Conservation (phyloP, 2,329 filamentous ascomycete genomes). For the Fusarium torulosum region DNA sequence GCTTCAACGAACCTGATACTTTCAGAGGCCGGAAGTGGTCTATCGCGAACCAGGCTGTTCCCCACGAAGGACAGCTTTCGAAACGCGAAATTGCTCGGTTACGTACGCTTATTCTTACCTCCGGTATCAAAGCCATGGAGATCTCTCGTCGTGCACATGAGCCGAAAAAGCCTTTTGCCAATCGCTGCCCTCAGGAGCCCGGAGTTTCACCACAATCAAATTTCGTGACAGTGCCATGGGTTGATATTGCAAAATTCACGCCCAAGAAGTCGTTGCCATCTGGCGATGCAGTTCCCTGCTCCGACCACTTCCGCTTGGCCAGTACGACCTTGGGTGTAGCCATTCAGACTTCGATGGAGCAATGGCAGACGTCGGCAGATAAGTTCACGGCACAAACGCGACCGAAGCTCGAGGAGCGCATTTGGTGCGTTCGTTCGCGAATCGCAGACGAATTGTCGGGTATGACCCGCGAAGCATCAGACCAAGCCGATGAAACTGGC, state of each 20-base stretch:
- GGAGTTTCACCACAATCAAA: conserved; percentile 43
- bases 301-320: conserved; percentile 64
- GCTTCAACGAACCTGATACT: conserved; percentile 42
- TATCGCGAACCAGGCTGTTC: conserved; percentile 59
- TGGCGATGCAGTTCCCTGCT: conserved; percentile 55
- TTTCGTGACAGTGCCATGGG: conserved; percentile 53
- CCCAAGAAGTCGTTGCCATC: conserved; percentile 52
- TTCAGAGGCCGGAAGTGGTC: conserved; percentile 62
- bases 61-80: conserved; percentile 59
- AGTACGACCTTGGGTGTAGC: conserved; percentile 64
- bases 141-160: conserved; percentile 75
- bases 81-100: conserved; percentile 85
- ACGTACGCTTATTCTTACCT: conserved; percentile 80
- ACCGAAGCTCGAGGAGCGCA: conserved; percentile 63
- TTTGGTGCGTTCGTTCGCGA: conserved; percentile 61
- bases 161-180: conserved; percentile 53
- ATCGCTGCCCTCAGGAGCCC: conserved; percentile 29
- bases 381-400: conserved; percentile 69
- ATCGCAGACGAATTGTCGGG: conserved; percentile 67
- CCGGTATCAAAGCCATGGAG: conserved; percentile 90
- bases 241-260: conserved; percentile 59
- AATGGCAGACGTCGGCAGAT: conserved; percentile 71
- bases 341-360: conserved; percentile 61
- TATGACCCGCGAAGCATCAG: conserved; percentile 75
- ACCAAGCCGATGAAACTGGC: conserved; percentile 83